Evolutionary conservation across 352 stramenopile species (phyloP).

Genomic region (Phytopythium ostracodes): DNA sequence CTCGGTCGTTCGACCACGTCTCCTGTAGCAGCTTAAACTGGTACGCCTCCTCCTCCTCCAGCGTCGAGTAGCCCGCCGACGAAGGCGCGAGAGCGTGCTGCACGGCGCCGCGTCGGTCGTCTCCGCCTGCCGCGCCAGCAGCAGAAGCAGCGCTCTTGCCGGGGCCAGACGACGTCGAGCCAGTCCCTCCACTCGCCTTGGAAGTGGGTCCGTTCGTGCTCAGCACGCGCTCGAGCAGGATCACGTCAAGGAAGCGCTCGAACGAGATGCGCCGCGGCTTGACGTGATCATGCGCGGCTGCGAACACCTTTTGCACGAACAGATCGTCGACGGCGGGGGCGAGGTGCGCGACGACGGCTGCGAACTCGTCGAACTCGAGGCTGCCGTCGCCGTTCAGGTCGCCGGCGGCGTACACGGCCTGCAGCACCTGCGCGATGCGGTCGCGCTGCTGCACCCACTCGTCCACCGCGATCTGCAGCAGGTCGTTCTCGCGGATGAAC

Average conservation of each 20-base stretch:
- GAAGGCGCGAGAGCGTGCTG: neutral
- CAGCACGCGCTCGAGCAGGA: conserved; percentile 49
- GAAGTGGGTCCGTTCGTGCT: conserved; percentile 24
- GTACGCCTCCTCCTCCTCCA: conserved; percentile 65
- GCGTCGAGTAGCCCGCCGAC: neutral
- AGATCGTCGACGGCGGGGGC: conserved; percentile 47
- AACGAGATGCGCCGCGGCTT: conserved; percentile 65
- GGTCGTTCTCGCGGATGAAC: conserved; percentile 57
- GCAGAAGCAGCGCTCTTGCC: neutral
- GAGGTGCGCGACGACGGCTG: conserved; percentile 50
- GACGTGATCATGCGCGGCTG: conserved; percentile 49
- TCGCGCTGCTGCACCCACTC: conserved; percentile 47
- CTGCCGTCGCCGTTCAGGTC: conserved; percentile 65
- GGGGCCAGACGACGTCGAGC: neutral
- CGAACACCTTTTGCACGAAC: conserved; percentile 57
- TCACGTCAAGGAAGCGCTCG: conserved; percentile 49
- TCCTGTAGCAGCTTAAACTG: conserved; percentile 71
- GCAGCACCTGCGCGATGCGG: conserved; percentile 64
- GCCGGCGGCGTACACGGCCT: conserved; percentile 62
- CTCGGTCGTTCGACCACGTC: conserved; percentile 59
- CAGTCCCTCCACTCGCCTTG: conserved; percentile 19
- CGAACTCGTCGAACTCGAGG: conserved; percentile 76
- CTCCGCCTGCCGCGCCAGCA: neutral
- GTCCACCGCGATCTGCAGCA: conserved; percentile 56
- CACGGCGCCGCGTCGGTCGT: neutral